Conservation (phyloP, 2,329 filamentous ascomycete genomes). For the Colletotrichum endophyticum region DNA sequence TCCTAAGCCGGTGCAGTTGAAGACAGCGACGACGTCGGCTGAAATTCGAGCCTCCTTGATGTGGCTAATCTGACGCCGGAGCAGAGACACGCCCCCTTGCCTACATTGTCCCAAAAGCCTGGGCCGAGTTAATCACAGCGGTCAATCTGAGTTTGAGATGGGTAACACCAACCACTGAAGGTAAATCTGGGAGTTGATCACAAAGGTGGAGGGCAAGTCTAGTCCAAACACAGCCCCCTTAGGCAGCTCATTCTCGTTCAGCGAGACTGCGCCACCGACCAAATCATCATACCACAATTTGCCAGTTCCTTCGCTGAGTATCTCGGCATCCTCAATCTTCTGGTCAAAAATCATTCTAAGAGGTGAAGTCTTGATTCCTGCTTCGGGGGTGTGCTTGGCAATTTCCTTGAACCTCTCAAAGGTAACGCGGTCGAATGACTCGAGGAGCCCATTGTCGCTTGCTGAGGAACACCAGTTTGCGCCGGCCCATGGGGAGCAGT, state of each 20-base stretch:
- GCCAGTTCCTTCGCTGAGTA: constrained; percentile 39
- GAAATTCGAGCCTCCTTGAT: constrained; percentile 68
- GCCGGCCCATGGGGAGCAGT: constrained; percentile 88
- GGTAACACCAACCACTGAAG: constrained; percentile 65
- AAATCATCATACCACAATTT: constrained; percentile 46
- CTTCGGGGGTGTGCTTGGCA: constrained; percentile 9
- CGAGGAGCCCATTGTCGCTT: constrained; percentile 34
- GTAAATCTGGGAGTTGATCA: constrained; percentile 80
- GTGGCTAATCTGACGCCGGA: constrained; percentile 69
- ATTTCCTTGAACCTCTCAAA: constrained; percentile 21
- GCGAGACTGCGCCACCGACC: constrained; percentile 36
- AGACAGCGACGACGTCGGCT: constrained; percentile 64
- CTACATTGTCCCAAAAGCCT: constrained; percentile 77
- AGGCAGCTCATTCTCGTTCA: constrained; percentile 34
- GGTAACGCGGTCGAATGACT: constrained; percentile 23
- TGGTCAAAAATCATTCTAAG: constrained; percentile 27
- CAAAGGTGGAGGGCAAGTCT: constrained; percentile 37
- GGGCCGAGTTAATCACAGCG: neutral
- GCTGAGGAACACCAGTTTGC: constrained; percentile 76
- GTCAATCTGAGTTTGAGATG: neutral
- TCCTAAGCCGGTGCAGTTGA: constrained; percentile 86
- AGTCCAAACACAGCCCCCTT: constrained; percentile 36
- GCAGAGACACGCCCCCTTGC: constrained; percentile 72
- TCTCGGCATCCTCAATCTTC: constrained; percentile 18
- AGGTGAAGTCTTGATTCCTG: constrained; percentile 12